Evolutionary conservation across 768 basidiomycete species (phyloP), one percentile per base, ranked within the genome.

Genomic region (Hygrocybe punicea): DNA sequence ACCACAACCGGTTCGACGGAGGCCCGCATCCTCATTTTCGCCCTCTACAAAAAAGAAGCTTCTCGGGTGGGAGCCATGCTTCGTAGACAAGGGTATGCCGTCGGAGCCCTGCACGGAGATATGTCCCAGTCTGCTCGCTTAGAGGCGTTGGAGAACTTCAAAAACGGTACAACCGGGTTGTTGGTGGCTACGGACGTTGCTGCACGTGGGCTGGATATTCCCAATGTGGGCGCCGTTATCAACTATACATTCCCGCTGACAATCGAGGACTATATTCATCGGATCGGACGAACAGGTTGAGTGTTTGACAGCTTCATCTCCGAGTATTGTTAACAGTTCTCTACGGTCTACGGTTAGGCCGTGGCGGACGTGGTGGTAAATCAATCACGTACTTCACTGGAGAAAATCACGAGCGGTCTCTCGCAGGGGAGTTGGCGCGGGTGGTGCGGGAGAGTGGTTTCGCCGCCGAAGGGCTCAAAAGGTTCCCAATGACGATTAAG

Each of bases 171-270:
- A 51, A 88, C 85, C 6, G 84, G 86, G 40, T 67, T 98, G 24
- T 78, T 98, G 60, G 96, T 99, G 51, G 97, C 97, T 8, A 99
- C 93, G 21, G 97, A 99, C 69, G 97, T 99, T 8, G 97, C 97
- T 6, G 94, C 97, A 46, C 84, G 97, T 53, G 97, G 97, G 8
- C 76, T 99, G 61, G 97, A 99, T 76, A 98, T 99, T 65, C 95
- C 97, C 2, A 87, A 96, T 67, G 97, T 99, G 29, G 90, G 85
- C 23, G 82, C 87, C 23, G 97, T 99, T 47, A 84, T 98, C 69
- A 97, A 98, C 74, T 96, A 97, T 66, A 95, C 91, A n/a, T 98
- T 95, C 76, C 96, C 96, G 39, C 77, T 99, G 66, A 98, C 94
- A 2, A 88, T 98, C 48, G 96, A 97, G 74, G 88, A 92, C 74